A percentile compares a stretch with the other conserved stretches of the same genome.
Conservation (phyloP, 768 basidiomycete genomes). For the Mycena galopus region DNA sequence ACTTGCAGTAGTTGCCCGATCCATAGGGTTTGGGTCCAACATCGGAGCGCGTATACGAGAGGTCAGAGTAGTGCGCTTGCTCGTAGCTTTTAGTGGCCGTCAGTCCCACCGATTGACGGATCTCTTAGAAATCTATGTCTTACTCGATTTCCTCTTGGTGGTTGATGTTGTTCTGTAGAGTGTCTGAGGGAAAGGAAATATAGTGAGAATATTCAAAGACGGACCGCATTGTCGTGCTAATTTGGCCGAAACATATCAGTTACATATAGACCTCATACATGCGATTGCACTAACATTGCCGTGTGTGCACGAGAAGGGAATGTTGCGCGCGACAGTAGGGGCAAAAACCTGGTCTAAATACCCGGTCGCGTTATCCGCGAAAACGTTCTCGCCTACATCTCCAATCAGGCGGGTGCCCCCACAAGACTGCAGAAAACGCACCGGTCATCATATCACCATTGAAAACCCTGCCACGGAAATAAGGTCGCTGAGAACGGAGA, state of each 20-base stretch:
- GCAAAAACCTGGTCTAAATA: conserved; percentile 33
- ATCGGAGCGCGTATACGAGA: conserved; percentile 36
- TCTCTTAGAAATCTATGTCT: neutral
- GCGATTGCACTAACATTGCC: conserved; percentile 27
- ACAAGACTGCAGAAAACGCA: neutral
- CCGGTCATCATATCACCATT: conserved; percentile 37
- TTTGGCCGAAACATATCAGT: conserved; percentile 5
- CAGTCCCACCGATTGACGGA: conserved; percentile 6
- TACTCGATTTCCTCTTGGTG: conserved; percentile 37
- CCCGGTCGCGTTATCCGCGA: conserved; percentile 29
- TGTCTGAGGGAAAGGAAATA: too few relatives aligned
- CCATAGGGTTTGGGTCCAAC: conserved; percentile 37
- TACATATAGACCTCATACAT: neutral
- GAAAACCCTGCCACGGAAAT: conserved; percentile 19
- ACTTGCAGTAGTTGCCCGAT: conserved; percentile 34
- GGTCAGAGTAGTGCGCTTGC: conserved; percentile 31
- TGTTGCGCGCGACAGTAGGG: conserved; percentile 28
- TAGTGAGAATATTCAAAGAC: conserved; percentile 11
- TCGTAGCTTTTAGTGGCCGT: conserved; percentile 33
- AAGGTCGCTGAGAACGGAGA: neutral
- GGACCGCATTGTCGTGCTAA: conserved; percentile 34
- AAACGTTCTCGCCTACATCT: conserved; percentile 34
- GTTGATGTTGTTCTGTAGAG: conserved; percentile 29
- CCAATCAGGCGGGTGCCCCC: neutral
- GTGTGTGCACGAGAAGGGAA: conserved; percentile 36